Base-by-base conservation (phyloP, 257 asterid species). In the Solanum peruvianum region DNA sequence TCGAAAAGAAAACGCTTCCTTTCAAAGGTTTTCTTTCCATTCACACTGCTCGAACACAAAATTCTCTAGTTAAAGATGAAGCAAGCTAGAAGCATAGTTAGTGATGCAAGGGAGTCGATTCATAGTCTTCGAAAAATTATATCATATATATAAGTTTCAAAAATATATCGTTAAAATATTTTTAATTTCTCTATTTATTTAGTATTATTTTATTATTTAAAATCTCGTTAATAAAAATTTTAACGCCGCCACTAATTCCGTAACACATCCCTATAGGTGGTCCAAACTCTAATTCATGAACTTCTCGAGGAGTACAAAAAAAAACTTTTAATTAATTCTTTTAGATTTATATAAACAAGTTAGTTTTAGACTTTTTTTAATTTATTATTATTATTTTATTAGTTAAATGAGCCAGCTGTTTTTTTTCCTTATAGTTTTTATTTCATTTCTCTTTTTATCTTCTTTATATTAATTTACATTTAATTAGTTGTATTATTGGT, bases 11-110 rank as follows among this genome's bases (percentile, higher is more conserved):
- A 69, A 69, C 2, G 4, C 9, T 64, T 64, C 2, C 35, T 25
- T 6, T 0, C 0, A 27, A 12, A 12, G 35, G 10, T n/a, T 25
- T 1, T 12, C 6, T 2, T n/a, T 11, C 2, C 4, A n/a, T 13
- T 29, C 6, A 3, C n/a, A 3, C 18, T 11, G 9, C 1, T 70
- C 0, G 3, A 15, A 69, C 23, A 7, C 10, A 2, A 70, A 70
- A 9, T 31, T 31, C 0, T 67, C 9, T 67, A 25, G 5, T 7
- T 27, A 66, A 66, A 12, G 4, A 5, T 13, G 0, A 7, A 6
- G 39, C 0, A 3, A 67, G 13, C 2, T 11, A 52, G 1, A 52
- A 52, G 62, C 2, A 16, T 70, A 7, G 25, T 70, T 70, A 31
- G 8, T 14, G 7, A 5, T 9, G 2, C 7, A 31, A 16, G 42